These are phyloP conservation scores for Botryosphaeria dothidea DNA, from an alignment of 2,329 filamentous ascomycete species.

Conservation along the genomic window DNA sequence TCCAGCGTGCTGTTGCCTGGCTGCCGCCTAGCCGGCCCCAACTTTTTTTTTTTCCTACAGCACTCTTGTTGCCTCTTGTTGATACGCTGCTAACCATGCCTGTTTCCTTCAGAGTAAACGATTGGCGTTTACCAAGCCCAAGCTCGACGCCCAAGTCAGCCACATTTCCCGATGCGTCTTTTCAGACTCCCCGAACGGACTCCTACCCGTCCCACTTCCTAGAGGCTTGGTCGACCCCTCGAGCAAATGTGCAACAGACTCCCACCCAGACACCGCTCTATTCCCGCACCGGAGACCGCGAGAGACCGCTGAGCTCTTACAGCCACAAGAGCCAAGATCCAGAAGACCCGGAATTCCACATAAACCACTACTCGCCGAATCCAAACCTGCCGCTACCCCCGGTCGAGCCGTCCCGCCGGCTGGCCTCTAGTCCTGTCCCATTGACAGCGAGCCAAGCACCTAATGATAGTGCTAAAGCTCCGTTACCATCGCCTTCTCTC, in stretches of 20 bases:
- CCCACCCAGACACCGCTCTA: slow-evolving; percentile 44
- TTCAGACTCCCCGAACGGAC: slow-evolving; percentile 49
- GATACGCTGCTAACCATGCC: slow-evolving; percentile 11
- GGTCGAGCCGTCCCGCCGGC: slow-evolving; percentile 59
- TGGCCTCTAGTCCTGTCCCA: slow-evolving; percentile 60
- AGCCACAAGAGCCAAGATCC: slow-evolving; percentile 37
- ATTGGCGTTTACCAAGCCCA: slow-evolving; percentile 54
- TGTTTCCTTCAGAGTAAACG: slow-evolving; percentile 36
- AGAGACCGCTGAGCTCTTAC: slow-evolving; percentile 36
- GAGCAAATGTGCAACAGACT: slow-evolving; percentile 42
- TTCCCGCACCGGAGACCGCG: slow-evolving; percentile 37
- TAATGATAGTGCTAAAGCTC: not conserved
- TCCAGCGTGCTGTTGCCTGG: not conserved
- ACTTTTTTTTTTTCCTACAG: not conserved
- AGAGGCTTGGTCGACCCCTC: slow-evolving; percentile 52
- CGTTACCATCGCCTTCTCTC: not conserved
- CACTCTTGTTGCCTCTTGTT: not conserved
- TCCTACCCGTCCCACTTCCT: slow-evolving; percentile 48
- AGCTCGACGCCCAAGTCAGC: slow-evolving; percentile 49
- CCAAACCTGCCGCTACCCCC: slow-evolving; percentile 58
- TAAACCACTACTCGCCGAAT: slow-evolving; percentile 60
- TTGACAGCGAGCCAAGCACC: slow-evolving; percentile 23
- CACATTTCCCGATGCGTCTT: slow-evolving; percentile 40
- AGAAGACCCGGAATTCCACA: slow-evolving; percentile 56
- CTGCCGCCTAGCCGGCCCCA: not conserved